Evolutionary conservation across 176 grass and related monocot species (phyloP), one percentile per base, ranked within the genome.

Genomic region (Oryza meridionalis): DNA sequence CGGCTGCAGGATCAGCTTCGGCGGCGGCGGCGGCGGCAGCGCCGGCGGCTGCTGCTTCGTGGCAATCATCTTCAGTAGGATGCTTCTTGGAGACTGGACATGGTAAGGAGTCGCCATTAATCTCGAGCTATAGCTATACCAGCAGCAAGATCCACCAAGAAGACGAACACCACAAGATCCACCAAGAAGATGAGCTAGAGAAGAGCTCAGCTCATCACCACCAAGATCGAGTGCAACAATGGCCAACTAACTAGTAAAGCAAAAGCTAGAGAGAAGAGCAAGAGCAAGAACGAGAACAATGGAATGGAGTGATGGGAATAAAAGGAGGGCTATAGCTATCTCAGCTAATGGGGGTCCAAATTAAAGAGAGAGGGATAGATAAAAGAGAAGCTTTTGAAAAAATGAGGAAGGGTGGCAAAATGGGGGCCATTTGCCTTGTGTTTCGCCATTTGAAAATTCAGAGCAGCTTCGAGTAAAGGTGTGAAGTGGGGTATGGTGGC

Each of bases 381-480:
- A 73, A 87, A 79, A 45, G 70, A 80, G 65, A 79, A 74, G 89
- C 89, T 89, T 91, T 94, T 82, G 76, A 70, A 79, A 79, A 81
- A 73, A 29, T 61, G 55, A 9, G 55, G 7, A 9, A 21, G 21
- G 7, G 82, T 32, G 45, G 42, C 75, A 85, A 55, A 55, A 55
- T 86, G 77, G 87, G 87, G 87, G 75, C 83, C 84, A 65, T 74
- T 74, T 55, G 58, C 31, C 69, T 50, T 80, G 72, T 67, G 77
- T 81, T 82, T 58, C 24, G 37, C 69, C 81, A 82, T 58, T 58
- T 83, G 82, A 84, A 87, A 88, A 88, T 15, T 64, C 32, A 4
- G 50, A 35, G 79, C 83, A 31, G 84, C 83, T 86, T 86, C 77
- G 40, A 91, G 81, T 65, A 82, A 94, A 86, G 89, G 42, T 51